Conservation (phyloP, 441 rosid genomes). For the Macaranga tanarius region DNA sequence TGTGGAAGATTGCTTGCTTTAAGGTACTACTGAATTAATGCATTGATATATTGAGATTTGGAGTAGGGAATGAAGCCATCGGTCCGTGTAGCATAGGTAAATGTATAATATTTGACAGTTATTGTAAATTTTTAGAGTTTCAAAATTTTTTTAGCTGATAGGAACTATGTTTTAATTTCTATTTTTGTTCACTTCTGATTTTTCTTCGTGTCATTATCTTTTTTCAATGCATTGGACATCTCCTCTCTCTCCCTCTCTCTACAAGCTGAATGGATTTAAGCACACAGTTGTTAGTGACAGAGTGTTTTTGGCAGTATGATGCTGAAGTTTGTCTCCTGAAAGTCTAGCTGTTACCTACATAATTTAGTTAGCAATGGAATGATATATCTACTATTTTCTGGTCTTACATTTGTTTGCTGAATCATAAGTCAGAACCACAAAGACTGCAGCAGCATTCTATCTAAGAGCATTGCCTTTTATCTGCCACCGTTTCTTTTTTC, state of each 20-base stretch:
- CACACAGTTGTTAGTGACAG: no score
- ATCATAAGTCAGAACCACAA: background rate
- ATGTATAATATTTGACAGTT: slow-evolving; percentile 33
- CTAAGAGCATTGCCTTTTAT: no score
- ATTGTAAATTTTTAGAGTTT: slow-evolving; percentile 32
- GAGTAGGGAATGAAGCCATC: slow-evolving; percentile 49
- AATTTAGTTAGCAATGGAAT: background rate
- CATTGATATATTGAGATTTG: slow-evolving; percentile 30
- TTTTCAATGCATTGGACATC: background rate
- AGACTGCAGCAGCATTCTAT: no score
- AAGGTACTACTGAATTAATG: slow-evolving; percentile 28
- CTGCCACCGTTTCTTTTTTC: no score
- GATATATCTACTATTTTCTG: background rate
- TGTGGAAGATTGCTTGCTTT: slow-evolving; percentile 14
- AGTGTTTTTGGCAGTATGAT: background rate
- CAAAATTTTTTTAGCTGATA: slow-evolving; percentile 18
- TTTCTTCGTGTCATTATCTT: background rate
- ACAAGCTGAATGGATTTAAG: no score
- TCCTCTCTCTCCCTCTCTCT: background rate
- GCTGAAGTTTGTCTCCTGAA: background rate
- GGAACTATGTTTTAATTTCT: slow-evolving; percentile 13
- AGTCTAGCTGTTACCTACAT: background rate
- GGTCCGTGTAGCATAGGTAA: slow-evolving; percentile 50
- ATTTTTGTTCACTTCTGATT: background rate
- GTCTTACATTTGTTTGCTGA: background rate